phyloP scores from a whole-genome alignment of 371 early-diverging fungal genomes.

The Rhizopus microsporus region DNA sequence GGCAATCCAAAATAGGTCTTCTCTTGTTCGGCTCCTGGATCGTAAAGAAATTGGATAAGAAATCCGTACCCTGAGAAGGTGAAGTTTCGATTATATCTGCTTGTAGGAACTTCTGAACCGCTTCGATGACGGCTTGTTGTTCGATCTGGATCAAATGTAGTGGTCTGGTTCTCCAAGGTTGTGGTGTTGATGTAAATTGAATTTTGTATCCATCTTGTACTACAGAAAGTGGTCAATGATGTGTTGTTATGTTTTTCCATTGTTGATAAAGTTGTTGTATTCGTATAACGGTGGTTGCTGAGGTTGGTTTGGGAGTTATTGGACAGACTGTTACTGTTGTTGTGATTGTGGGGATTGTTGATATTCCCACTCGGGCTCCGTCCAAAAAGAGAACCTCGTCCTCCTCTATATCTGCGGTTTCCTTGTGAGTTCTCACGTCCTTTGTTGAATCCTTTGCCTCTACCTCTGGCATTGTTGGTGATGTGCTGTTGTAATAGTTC shows the following conservation, averaged over 20 bases:
- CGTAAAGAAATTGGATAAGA: conserved; percentile 9
- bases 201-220: background rate
- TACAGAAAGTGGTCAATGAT: background rate
- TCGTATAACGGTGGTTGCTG: no score
- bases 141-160: background rate
- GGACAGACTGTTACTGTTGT: no score
- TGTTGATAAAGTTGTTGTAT: background rate
- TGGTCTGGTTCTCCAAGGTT: background rate
- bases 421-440: no score
- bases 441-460: no score
- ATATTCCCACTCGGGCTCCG: no score
- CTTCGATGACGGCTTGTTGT: conserved; percentile 1
- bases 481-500: no score
- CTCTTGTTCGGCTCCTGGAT: conserved; percentile 6
- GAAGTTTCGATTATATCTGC: conserved; percentile 7
- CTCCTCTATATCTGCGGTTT: no score
- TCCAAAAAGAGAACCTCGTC: no score
- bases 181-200: background rate
- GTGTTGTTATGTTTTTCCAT: background rate
- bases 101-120: background rate
- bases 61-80: background rate
- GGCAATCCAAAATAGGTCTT: conserved; percentile 5
- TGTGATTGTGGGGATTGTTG: no score
- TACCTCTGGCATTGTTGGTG: no score
- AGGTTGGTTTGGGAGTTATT: no score